Evolutionary conservation across 2,329 filamentous ascomycete species (phyloP), one percentile per base, ranked within the genome.

Genomic region (Orbilia oligospora): DNA sequence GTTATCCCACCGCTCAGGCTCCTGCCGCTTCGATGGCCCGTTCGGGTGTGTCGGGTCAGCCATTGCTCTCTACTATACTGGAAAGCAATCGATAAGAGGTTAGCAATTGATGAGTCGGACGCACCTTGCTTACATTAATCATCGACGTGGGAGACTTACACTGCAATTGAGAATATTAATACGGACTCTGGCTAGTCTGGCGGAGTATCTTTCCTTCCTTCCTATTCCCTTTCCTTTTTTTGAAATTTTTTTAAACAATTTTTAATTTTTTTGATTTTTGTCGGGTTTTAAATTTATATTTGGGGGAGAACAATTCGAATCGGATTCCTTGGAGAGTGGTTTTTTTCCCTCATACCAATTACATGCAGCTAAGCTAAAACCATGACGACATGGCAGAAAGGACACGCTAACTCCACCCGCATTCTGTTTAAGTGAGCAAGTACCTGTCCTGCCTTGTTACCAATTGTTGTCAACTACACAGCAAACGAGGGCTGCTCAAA

Each of bases 1-100:
- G 56, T 66, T 71, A 24, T 76, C 72, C 56, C 72, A 65, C 38
- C 27, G 36, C 22, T 76, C 72, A 16, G 72, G 72, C 33, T 70
- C 72, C 27, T 76, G 72, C 36, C 72, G 69, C 33, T 76, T 76
- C 24, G 49, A 46, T 14, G 38, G 49, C 14, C 65, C 66, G 14
- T 71, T 76, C 24, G 65, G 27, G n/a, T 55, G 56, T 14, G 46
- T 49, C 44, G 12, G 16, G 24, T 76, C 72, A 5, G 72, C 66
- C 72, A 76, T 76, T 27, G 46, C 33, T 66, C 70, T 41, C 8
- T n/a, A 3, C 5, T 41, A 20, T 24, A 36, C 41, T 14, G 10
- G 24, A 10, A 44, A 44, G 56, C 6, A n/a, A 44, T 20, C 5
- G 20, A n/a, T 14, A 12, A 9, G 9, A 10, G 27, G 14, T 27